phyloP scores from a whole-genome alignment of 2,329 filamentous ascomycete genomes.

The Anisogramma anomala region DNA sequence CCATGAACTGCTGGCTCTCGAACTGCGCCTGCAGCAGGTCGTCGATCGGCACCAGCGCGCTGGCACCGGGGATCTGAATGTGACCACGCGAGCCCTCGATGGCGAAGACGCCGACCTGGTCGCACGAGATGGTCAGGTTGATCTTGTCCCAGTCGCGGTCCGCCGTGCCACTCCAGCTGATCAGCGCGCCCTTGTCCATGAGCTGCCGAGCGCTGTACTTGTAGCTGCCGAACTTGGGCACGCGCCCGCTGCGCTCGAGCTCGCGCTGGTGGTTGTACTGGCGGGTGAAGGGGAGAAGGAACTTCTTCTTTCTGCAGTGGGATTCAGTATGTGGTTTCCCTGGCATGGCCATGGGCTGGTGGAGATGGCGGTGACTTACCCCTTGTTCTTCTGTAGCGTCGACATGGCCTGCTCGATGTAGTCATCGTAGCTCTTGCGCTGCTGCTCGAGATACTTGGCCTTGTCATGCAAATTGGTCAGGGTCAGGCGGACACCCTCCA shows the following conservation, averaged over 20 bases:
- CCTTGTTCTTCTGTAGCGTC: slow-evolving; percentile 93
- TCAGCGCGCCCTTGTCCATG: slow-evolving; percentile 84
- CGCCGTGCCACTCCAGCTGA: slow-evolving; percentile 75
- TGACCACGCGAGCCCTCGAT: slow-evolving; percentile 83
- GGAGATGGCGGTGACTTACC: slow-evolving; percentile 35
- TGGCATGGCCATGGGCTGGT: neutral
- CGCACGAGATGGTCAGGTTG: slow-evolving; percentile 87
- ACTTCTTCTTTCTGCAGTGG: slow-evolving; percentile 62
- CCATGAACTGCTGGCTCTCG: slow-evolving; percentile 93
- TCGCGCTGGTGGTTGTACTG: slow-evolving; percentile 98
- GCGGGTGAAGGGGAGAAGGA: slow-evolving; percentile 92
- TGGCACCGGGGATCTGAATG: slow-evolving; percentile 92
- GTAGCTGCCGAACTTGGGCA: slow-evolving; percentile 95
- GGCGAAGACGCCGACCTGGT: slow-evolving; percentile 87
- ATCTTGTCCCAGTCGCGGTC: slow-evolving; percentile 83
- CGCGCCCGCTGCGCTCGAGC: slow-evolving; percentile 79
- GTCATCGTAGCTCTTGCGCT: slow-evolving; percentile 95
- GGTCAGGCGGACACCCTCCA: slow-evolving; percentile 72
- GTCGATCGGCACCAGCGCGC: slow-evolving; percentile 78
- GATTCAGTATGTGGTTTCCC: slow-evolving; percentile 16
- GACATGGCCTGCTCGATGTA: slow-evolving; percentile 99
- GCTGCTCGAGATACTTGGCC: slow-evolving; percentile 83
- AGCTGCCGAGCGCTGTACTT: slow-evolving; percentile 89
- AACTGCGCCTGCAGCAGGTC: slow-evolving; percentile 94
- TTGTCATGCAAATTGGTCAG: slow-evolving; percentile 70